Base-by-base conservation (phyloP, 176 grass and related monocot species). In the Bothriochloa decipiens region DNA sequence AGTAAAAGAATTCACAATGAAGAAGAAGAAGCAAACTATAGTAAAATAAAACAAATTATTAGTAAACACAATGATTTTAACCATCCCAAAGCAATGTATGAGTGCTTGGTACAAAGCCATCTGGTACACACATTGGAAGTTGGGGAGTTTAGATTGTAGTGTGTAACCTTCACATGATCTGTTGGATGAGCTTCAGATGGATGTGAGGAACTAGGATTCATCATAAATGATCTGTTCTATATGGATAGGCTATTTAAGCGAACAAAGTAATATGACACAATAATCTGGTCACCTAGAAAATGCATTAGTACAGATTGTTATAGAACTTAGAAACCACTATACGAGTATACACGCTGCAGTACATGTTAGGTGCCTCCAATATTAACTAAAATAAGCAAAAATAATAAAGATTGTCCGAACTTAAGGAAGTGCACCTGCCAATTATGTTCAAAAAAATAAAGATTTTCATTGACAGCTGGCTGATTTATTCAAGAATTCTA, bases 81-180 rank as follows among this genome's bases (percentile, higher is more conserved):
- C 14, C 64, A 55, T 76, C 29, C 41, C 11, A 68, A 75, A 71
- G 33, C 11, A 62, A 90, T 58, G 39, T 79, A 41, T 29, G 52
- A 64, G 41, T 41, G 75, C 27, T 80, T 76, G 63, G 12, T 81
- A 90, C 27, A 69, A 68, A 79, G 23, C 23, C 16, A 23, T 10
- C 35, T 82, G 23, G 74, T 55, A 58, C 45, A 63, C 25, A 85
- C 1, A 41, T 9, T 89, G 77, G 13, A 65, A 55, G n/a, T 22
- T 70, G 64, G n/a, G n/a, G 23, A 28, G 43, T 65, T 74, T 39
- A 66, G 61, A 47, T 36, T 23, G 9, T 68, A 40, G 37, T 6
- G 39, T 40, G 66, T 57, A 60, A 45, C 2, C n/a, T 18, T 14
- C 3, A 46, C 13, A 58, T 66, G 81, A 46, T 52, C 26, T 74